A percentile compares a stretch with the other conserved stretches of the same genome.
phyloP scores from a whole-genome alignment of 495 filamentous ascomycete species.

The Rhypophila decipiens region DNA sequence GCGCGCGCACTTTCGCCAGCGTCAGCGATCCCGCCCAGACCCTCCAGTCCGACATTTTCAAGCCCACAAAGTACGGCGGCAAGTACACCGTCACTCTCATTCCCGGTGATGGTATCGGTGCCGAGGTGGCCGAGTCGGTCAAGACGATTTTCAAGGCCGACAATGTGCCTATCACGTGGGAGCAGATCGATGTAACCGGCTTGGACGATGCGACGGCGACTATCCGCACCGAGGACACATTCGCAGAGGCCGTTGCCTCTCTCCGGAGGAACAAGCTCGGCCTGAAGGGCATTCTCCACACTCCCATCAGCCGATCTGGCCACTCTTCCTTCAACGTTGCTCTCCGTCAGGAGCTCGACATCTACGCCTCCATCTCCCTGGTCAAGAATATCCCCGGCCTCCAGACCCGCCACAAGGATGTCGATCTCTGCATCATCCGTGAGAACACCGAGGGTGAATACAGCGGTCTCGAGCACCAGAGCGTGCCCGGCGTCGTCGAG shows the following conservation, averaged over 20 bases:
- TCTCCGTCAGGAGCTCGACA: constrained; percentile 96
- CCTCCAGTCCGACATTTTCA: constrained; percentile 84
- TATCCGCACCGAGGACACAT: constrained; percentile 88
- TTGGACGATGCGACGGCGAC: constrained; percentile 66
- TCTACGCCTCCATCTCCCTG: constrained; percentile 95
- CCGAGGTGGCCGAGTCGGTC: constrained; percentile 94
- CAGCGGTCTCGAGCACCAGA: constrained; percentile 97
- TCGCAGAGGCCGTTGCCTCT: constrained; percentile 89
- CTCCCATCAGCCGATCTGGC: constrained; percentile 90
- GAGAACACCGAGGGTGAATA: constrained; percentile 99
- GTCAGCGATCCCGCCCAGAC: constrained; percentile 79
- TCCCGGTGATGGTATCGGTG: constrained; percentile 96
- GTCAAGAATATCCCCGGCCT: constrained; percentile 99
- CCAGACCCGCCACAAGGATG: constrained; percentile 89
- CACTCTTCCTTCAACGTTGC: constrained; percentile 99
- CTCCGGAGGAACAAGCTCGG: constrained; percentile 97
- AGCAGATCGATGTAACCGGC: constrained; percentile 94
- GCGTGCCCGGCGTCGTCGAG: constrained; percentile 92
- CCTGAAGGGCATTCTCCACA: constrained; percentile 95
- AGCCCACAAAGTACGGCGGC: constrained; percentile 97
- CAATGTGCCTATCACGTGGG: constrained; percentile 97
- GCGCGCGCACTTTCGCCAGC: constrained; percentile 57
- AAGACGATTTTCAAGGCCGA: constrained; percentile 99
- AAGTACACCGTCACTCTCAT: constrained; percentile 99
- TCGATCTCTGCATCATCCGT: constrained; percentile 98